Percentiles rank a stretch among this genome's conserved stretches.
These are phyloP conservation scores for Clonostachys solani DNA, from an alignment of 2,329 filamentous ascomycete species.

Conservation along the genomic window DNA sequence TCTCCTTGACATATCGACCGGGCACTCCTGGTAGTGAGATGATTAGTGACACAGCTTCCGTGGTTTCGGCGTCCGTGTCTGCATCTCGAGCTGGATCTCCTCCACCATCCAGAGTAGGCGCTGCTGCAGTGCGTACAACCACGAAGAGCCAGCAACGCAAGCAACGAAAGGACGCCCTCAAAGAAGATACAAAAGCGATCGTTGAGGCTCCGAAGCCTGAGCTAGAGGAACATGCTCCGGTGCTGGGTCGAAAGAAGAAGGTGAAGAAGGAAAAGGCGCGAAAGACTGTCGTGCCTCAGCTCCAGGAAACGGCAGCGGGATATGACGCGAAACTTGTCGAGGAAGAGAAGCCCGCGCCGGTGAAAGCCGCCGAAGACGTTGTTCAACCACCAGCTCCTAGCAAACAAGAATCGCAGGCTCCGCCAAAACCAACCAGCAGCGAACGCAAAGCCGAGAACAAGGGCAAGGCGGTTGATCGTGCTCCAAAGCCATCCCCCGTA, in stretches of 20 bases:
- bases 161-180: slow-evolving; percentile 63
- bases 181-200: slow-evolving; percentile 56
- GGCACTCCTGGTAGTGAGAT: slow-evolving; percentile 70
- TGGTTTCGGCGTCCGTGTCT: slow-evolving; percentile 67
- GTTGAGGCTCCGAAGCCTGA: slow-evolving; percentile 46
- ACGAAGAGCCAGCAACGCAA: slow-evolving; percentile 80
- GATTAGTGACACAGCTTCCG: slow-evolving; percentile 72
- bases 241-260: slow-evolving; percentile 80
- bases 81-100: slow-evolving; percentile 68
- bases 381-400: background rate
- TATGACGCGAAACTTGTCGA: slow-evolving; percentile 2
- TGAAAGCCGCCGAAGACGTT: background rate
- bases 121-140: slow-evolving; percentile 62
- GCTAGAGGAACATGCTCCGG: slow-evolving; percentile 60
- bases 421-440: background rate
- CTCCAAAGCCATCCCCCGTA: background rate
- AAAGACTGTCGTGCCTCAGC: slow-evolving; percentile 8
- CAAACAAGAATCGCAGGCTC: background rate
- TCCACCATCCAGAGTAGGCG: slow-evolving; percentile 59
- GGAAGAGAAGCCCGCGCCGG: background rate
- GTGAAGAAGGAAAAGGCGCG: slow-evolving; percentile 66
- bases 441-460: background rate
- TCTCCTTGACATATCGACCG: slow-evolving; percentile 43
- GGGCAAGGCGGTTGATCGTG: background rate
- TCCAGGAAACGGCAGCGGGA: slow-evolving; percentile 2